Conservation (phyloP, 371 early-diverging fungal genomes). For the Circinella umbellata region DNA sequence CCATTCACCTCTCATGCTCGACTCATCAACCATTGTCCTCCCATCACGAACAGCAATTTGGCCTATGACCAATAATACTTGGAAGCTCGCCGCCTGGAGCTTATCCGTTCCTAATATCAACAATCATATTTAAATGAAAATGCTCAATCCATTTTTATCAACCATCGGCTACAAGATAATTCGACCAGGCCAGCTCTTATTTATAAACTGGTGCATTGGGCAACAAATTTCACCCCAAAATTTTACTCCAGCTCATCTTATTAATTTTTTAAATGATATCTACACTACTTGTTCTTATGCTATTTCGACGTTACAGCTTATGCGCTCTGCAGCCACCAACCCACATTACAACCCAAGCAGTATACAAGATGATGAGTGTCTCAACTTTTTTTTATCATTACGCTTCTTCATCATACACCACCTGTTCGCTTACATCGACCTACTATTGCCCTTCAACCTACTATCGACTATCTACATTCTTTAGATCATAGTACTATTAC, state of each 20-base stretch:
- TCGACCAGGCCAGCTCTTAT: background rate
- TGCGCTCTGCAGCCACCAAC: background rate
- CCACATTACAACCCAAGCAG: background rate
- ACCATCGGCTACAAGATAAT: background rate
- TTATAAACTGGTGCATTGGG: background rate
- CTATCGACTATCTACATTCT: background rate
- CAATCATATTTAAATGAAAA: background rate
- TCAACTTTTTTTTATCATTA: background rate
- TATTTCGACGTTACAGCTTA: background rate
- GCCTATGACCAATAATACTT: conserved; percentile 9
- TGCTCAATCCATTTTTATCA: too few relatives aligned
- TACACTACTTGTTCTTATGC: background rate
- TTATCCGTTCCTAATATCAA: background rate
- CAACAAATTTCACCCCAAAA: background rate
- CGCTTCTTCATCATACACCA: background rate
- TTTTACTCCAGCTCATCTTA: background rate
- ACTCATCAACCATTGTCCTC: background rate
- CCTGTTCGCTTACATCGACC: background rate
- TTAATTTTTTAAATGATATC: conserved; percentile 3
- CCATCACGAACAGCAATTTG: conserved; percentile 2
- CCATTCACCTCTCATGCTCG: too few relatives aligned
- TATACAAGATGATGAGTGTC: background rate
- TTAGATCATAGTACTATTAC: background rate
- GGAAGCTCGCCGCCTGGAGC: conserved; percentile 7
- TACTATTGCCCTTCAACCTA: conserved; percentile 3